Conservation (phyloP, 176 grass and related monocot species). For the Thalia dealbata region DNA sequence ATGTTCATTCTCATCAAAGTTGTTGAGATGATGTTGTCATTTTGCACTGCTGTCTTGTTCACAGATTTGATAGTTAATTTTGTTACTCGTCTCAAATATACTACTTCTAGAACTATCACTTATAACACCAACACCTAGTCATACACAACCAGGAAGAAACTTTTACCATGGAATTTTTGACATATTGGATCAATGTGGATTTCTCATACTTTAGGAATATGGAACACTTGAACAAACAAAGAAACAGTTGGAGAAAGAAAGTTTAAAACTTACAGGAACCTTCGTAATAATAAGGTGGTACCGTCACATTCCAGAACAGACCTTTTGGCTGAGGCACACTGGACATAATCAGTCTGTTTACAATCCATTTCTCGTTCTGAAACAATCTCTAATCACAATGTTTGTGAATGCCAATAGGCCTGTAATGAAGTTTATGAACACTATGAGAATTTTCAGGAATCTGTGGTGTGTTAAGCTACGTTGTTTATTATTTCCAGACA, state of each 20-base stretch:
- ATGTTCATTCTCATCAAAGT: neutral
- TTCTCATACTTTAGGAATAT: neutral
- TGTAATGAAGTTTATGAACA: too few species aligned
- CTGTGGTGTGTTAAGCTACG: too few species aligned
- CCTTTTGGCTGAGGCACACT: neutral
- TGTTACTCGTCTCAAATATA: neutral
- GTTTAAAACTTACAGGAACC: neutral
- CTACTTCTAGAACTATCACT: neutral
- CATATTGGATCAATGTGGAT: neutral
- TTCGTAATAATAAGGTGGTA: neutral
- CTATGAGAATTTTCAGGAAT: too few species aligned
- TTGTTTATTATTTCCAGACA: too few species aligned
- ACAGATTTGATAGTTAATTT: neutral
- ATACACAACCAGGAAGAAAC: neutral
- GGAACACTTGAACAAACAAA: neutral
- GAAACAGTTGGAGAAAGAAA: neutral
- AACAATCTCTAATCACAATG: neutral
- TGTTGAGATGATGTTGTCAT: neutral
- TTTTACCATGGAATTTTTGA: neutral
- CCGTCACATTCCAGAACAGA: neutral
- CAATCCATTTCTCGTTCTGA: neutral
- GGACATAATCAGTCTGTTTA: neutral
- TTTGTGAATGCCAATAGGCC: neutral
- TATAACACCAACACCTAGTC: too few species aligned
- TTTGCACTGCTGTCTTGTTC: neutral